Evolutionary conservation across 108 stramenopile species (phyloP).

Genomic region (Phaeodactylum tricornutum): DNA sequence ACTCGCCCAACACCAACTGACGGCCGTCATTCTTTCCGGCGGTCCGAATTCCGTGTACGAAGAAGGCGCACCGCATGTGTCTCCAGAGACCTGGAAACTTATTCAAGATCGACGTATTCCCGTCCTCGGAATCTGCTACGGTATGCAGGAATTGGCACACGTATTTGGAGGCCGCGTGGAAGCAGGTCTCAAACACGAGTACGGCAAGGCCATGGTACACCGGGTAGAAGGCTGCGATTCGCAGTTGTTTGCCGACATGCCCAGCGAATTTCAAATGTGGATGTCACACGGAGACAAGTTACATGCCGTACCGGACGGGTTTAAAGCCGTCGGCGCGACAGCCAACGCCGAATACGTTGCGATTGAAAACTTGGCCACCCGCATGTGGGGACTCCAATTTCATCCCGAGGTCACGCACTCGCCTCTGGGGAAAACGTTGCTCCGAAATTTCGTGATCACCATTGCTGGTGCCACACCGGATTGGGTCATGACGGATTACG

Average conservation of each 20-base stretch:
- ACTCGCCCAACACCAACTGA: constrained; percentile 63
- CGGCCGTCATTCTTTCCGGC: constrained; percentile 91
- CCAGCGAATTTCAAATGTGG: constrained; percentile 87
- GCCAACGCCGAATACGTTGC: constrained; percentile 88
- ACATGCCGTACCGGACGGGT: constrained; percentile 81
- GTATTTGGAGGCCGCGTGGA: constrained; percentile 89
- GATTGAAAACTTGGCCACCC: constrained; percentile 70
- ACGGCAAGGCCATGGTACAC: constrained; percentile 85
- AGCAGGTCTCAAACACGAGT: constrained; percentile 87
- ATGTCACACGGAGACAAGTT: constrained; percentile 99
- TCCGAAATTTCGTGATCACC: constrained; percentile 85
- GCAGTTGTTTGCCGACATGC: constrained; percentile 69
- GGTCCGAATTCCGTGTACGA: constrained; percentile 93
- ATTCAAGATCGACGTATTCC: constrained; percentile 82
- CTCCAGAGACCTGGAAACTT: constrained; percentile 84
- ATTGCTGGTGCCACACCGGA: constrained; percentile 82
- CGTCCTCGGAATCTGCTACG: constrained; percentile 96
- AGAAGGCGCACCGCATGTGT: constrained; percentile 92
- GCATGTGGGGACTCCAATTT: constrained; percentile 95
- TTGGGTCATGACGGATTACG: constrained; percentile 97
- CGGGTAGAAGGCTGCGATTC: constrained; percentile 55
- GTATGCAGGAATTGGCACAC: constrained; percentile 89
- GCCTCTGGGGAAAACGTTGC: constrained; percentile 68
- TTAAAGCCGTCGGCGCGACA: constrained; percentile 67
- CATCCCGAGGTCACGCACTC: constrained; percentile 99